Percentiles rank a stretch among this genome's conserved stretches.
Evolutionary conservation across 108 stramenopile genomes (phyloP).

Genomic region (Heterococcus sp.): DNA sequence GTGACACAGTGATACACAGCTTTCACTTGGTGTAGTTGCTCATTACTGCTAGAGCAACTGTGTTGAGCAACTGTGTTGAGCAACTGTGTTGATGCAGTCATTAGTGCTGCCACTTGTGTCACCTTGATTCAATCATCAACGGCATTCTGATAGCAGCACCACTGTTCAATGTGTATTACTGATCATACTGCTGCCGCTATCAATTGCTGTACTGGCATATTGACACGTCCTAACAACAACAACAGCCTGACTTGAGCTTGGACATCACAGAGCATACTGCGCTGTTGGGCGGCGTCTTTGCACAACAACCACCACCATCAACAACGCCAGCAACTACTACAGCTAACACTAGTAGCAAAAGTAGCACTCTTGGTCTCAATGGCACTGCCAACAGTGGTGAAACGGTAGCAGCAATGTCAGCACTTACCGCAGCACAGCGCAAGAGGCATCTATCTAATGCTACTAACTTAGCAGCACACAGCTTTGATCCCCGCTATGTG

Average conservation of each 20-base stretch:
- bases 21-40: too few species aligned
- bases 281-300: background rate
- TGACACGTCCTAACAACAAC: background rate
- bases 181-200: background rate
- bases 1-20: too few species aligned
- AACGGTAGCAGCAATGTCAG: background rate
- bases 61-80: too few species aligned
- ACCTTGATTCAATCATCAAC: background rate
- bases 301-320: too few species aligned
- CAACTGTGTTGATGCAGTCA: too few species aligned
- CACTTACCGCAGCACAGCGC: too few species aligned
- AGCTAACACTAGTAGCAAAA: too few species aligned
- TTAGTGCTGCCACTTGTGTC: background rate
- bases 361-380: too few species aligned
- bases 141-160: background rate
- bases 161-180: too few species aligned
- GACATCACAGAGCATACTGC: background rate
- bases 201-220: background rate
- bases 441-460: background rate
- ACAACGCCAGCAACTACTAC: background rate
- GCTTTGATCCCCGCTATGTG: conserved; percentile 2
- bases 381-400: background rate
- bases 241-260: too few species aligned
- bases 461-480: background rate
- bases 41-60: too few species aligned